phyloP scores from a whole-genome alignment of 257 asterid species.

The Parsonsia alboflavescens region DNA sequence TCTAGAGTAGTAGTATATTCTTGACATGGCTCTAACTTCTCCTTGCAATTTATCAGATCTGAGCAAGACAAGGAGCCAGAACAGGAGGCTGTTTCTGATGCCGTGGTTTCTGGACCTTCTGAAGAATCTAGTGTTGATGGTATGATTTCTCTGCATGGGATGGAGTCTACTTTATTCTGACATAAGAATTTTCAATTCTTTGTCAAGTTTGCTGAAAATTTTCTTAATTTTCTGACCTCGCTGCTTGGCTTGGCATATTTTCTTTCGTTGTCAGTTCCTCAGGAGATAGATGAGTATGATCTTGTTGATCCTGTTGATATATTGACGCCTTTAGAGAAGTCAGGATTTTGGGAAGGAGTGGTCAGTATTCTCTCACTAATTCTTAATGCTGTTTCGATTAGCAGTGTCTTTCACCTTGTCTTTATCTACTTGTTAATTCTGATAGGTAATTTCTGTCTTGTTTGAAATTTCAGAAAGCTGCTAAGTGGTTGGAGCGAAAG shows the following conservation, averaged over 20 bases:
- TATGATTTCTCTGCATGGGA: slow-evolving; percentile 21
- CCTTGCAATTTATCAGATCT: slow-evolving; percentile 46
- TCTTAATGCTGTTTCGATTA: slow-evolving; percentile 1
- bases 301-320: slow-evolving; percentile 99
- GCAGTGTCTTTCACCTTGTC: slow-evolving; percentile 9
- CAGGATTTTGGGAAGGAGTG: slow-evolving; percentile 99
- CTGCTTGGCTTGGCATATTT: slow-evolving; percentile 26
- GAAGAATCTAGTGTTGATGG: slow-evolving; percentile 72
- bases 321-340: slow-evolving; percentile 89
- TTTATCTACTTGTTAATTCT: slow-evolving; percentile 8
- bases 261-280: slow-evolving; percentile 62
- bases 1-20: neutral
- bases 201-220: neutral
- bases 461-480: slow-evolving; percentile 68
- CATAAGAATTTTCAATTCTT: neutral
- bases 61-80: slow-evolving; percentile 99
- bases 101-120: slow-evolving; percentile 55
- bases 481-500: slow-evolving; percentile 98
- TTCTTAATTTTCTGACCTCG: slow-evolving; percentile 9
- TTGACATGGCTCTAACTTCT: neutral
- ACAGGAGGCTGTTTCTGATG: slow-evolving; percentile 61
- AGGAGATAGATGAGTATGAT: slow-evolving; percentile 95
- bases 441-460: slow-evolving; percentile 17
- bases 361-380: slow-evolving; percentile 39
- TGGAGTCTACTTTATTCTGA: neutral